Conservation (phyloP, 1,139 yeast species). For the Fermentozyma sake region DNA sequence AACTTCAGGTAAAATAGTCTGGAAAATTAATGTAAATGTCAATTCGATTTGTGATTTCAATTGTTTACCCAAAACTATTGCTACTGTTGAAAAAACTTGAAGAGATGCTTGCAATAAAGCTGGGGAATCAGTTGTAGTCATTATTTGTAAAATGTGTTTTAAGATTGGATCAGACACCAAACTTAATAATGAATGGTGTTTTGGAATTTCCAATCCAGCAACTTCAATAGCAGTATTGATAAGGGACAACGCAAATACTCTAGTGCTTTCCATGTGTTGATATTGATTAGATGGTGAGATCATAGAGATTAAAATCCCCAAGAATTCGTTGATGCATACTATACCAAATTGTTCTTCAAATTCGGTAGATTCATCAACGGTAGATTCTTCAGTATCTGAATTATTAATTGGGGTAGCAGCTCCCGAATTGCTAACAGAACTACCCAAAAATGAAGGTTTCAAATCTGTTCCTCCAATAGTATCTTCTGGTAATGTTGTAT, state of each 20-base stretch:
- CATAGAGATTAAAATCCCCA: constrained; percentile 77
- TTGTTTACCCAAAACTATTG: constrained; percentile 53
- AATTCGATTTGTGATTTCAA: constrained; percentile 67
- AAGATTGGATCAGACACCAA: constrained; percentile 76
- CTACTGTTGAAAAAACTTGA: constrained; percentile 67
- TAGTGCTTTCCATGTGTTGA: constrained; percentile 83
- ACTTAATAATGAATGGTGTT: constrained; percentile 62
- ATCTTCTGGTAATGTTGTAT: constrained; percentile 36
- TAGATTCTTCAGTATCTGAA: constrained; percentile 5
- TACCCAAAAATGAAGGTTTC: constrained; percentile 8
- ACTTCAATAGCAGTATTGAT: constrained; percentile 80
- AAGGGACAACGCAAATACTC: constrained; percentile 76
- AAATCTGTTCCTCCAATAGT: constrained; percentile 35
- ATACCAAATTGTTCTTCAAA: constrained; percentile 55
- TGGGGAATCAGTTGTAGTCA: constrained; percentile 66
- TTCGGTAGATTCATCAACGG: constrained; percentile 3
- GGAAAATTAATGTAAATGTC: constrained; percentile 55
- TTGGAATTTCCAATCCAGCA: constrained; percentile 63
- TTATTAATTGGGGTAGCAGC: constrained; percentile 6
- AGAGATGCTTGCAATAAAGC: constrained; percentile 71
- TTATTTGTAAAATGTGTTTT: constrained; percentile 75
- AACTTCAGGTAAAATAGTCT: constrained; percentile 44
- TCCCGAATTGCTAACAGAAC: constrained; percentile 10
- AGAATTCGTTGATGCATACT: constrained; percentile 61
- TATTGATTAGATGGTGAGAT: constrained; percentile 78